A percentile compares a stretch with the other conserved stretches of the same genome.
These are phyloP conservation scores for Syzygium aqueum DNA, from an alignment of 345 rosid genomes.

Conservation along the genomic window DNA sequence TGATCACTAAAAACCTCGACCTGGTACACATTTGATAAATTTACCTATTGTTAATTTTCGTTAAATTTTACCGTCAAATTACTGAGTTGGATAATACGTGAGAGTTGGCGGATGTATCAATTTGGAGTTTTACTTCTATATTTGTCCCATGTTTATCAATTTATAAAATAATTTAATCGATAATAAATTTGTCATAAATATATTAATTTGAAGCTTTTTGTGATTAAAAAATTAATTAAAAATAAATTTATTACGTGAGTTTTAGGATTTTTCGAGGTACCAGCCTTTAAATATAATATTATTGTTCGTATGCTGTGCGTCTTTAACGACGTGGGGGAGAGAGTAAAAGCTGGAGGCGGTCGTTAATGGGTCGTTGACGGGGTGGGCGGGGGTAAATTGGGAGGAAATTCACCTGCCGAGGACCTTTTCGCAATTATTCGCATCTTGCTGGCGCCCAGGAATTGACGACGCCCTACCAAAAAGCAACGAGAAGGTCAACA, in stretches of 20 bases:
- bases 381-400: neutral
- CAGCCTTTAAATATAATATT: too few species aligned
- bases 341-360: neutral
- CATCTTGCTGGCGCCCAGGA: neutral
- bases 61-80: too few species aligned
- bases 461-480: neutral
- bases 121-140: too few species aligned
- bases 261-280: too few species aligned
- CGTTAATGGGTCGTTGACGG: neutral
- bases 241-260: too few species aligned
- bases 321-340: neutral
- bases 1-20: too few species aligned
- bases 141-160: too few species aligned
- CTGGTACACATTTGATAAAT: too few species aligned
- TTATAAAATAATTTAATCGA: too few species aligned
- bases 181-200: neutral
- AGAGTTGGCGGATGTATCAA: too few species aligned
- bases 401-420: neutral
- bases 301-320: neutral
- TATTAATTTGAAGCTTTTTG: neutral
- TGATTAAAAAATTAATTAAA: neutral
- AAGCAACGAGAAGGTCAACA: neutral
- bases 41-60: too few species aligned
- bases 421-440: neutral
- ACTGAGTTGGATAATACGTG: too few species aligned